Base-by-base conservation (phyloP, 805 yeast species). In the Hanseniaspora hatyaiensis region DNA sequence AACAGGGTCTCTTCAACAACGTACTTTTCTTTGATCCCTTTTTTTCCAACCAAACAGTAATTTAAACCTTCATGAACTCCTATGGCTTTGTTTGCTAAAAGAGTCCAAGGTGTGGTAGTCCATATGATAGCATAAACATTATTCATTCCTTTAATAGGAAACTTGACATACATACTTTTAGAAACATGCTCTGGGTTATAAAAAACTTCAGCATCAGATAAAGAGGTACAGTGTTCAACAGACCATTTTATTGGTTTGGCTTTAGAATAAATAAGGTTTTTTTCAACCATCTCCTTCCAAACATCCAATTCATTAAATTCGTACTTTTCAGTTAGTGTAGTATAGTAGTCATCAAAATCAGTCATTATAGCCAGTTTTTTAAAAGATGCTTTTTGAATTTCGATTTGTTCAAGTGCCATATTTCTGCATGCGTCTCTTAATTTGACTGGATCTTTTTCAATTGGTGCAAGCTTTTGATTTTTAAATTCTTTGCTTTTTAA, bases 91-190 rank as follows among this genome's bases (percentile, higher is more conserved):
- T 92, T 92, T 0, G 95, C 80, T 4, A 85, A 83, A 28, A 92
- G 69, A 0, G 99, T 92, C 99, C 99, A 92, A 0, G 98, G 96
- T 1, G 98, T 92, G 1, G 96, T 88, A 0, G 99, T 92, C 99
- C 99, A 92, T 49, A 92, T 85, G 52, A 83, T 6, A 70, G 72
- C 19, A 37, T 37, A 24, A 18, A 23, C 15, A 6, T 37, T 28
- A 52, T 45, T 40, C 9, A 54, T 20, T 1, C 28, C 38, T 6
- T 48, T 43, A 1, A 79, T 52, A 8, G 87, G 87, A 54, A 82
- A 87, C 54, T 74, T 77, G 6, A 82, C 76, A 58, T 72, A 78
- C 0, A 75, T 77, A 2, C 95, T 80, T 4, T 68, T 73, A 0
- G 94, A 82, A 36, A 58, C 67, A 61, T 86, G 95, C 13, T 69